These are phyloP conservation scores for Simplicillium sp. DNA, from an alignment of 2,329 filamentous ascomycete species.

Conservation along the genomic window DNA sequence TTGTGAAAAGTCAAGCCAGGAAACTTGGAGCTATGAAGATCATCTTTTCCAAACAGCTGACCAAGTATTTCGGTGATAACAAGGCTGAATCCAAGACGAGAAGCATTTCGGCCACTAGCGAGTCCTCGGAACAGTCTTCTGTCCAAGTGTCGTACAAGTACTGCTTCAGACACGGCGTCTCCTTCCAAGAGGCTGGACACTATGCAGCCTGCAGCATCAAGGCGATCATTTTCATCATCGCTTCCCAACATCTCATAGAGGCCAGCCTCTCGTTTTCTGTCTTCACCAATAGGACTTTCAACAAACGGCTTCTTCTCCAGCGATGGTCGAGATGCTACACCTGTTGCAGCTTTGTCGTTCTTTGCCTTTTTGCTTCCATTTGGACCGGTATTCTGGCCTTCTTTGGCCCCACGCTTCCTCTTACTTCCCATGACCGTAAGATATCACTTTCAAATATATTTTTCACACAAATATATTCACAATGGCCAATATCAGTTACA, in stretches of 20 bases:
- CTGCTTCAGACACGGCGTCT: constrained; percentile 38
- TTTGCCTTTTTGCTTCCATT: constrained; percentile 22
- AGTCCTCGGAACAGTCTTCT: constrained; percentile 75
- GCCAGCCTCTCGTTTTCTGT: constrained; percentile 46
- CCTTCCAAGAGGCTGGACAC: constrained; percentile 44
- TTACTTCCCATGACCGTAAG: constrained; percentile 20
- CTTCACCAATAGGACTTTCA: constrained; percentile 39
- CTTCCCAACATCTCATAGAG: constrained; percentile 55
- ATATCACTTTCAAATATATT: constrained; percentile 7
- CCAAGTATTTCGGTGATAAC: constrained; percentile 74
- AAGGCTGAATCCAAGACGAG: constrained; percentile 80
- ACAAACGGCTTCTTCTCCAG: constrained; percentile 35
- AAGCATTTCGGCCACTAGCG: constrained; percentile 81
- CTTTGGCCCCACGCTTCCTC: constrained; percentile 23
- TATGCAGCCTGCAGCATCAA: constrained; percentile 49
- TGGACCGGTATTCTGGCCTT: constrained; percentile 14
- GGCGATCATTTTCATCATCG: constrained; percentile 45
- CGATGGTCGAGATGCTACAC: constrained; percentile 9
- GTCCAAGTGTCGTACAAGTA: constrained; percentile 49
- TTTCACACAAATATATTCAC: too few relatives aligned
- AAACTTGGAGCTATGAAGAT: constrained; percentile 37
- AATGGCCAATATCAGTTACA: too few relatives aligned
- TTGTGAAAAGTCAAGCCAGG: constrained; percentile 45
- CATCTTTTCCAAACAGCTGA: constrained; percentile 52
- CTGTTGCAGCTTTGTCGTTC: constrained; percentile 11